These are phyloP conservation scores for Lizonia empirigonia DNA, from an alignment of 2,329 filamentous ascomycete genomes.

Conservation along the genomic window DNA sequence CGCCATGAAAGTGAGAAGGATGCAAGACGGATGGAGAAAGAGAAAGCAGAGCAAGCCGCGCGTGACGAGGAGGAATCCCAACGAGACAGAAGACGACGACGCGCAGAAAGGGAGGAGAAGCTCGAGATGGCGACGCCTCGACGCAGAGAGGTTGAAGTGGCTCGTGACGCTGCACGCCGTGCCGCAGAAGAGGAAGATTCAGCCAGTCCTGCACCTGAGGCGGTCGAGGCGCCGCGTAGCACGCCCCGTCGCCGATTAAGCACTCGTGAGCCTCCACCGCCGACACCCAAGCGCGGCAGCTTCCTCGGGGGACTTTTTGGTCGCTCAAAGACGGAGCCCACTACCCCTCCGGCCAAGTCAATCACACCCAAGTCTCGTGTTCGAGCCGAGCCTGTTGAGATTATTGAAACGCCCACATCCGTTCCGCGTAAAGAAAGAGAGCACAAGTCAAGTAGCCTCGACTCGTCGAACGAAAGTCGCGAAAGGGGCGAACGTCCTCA, in stretches of 20 bases:
- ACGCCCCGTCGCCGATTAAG: conserved; percentile 28
- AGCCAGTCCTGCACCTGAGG: conserved; percentile 22
- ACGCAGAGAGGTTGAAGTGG: conserved; percentile 18
- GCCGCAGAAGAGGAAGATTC: conserved; percentile 34
- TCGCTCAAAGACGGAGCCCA: conserved; percentile 40
- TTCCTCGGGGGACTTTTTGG: conserved; percentile 42
- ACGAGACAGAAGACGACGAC: conserved; percentile 31
- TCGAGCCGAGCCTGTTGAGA: conserved; percentile 33
- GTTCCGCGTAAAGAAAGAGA: conserved; percentile 29
- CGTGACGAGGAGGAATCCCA: conserved; percentile 32
- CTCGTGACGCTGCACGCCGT: conserved; percentile 38
- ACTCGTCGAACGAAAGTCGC: conserved; percentile 42
- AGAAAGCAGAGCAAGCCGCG: conserved; percentile 8
- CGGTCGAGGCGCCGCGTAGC: conserved; percentile 30
- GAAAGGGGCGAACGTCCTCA: conserved; percentile 38
- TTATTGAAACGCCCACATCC: conserved; percentile 21
- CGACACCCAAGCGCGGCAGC: conserved; percentile 35
- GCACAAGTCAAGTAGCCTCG: conserved; percentile 35
- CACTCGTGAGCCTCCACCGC: conserved; percentile 34
- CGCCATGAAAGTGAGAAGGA: conserved; percentile 34
- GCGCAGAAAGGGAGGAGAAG: conserved; percentile 37
- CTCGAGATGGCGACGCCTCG: conserved; percentile 17
- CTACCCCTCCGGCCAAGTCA: conserved; percentile 32
- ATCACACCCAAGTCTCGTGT: conserved; percentile 31
- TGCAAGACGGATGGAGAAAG: conserved; percentile 4